Conservation (phyloP, 2,329 filamentous ascomycete genomes). For the Cladosporium sp. region DNA sequence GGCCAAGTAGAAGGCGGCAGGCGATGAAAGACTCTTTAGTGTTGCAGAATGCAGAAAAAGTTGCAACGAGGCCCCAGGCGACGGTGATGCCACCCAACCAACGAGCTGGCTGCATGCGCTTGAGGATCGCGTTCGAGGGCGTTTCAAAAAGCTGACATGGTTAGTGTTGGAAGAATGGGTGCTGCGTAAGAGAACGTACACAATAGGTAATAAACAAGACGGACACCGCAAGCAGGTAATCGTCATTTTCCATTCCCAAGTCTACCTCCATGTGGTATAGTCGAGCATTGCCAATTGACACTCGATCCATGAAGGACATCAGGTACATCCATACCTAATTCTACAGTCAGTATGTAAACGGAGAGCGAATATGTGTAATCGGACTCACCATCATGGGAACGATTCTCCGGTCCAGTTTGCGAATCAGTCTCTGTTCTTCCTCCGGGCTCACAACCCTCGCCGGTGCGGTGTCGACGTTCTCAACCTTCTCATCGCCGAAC, state of each 20-base stretch:
- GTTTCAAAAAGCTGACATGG: conserved; percentile 55
- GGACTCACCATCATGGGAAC: conserved; percentile 9
- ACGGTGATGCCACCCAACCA: conserved; percentile 29
- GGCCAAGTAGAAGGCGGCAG: conserved; percentile 28
- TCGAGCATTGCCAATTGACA: conserved; percentile 39
- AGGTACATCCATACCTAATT: conserved; percentile 5
- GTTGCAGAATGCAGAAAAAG: conserved; percentile 45
- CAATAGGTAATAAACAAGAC: conserved; percentile 27
- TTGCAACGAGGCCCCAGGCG: conserved; percentile 36
- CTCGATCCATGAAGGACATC: conserved; percentile 45
- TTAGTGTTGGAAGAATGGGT: conserved; percentile 48
- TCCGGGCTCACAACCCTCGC: background rate
- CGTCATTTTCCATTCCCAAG: conserved; percentile 37
- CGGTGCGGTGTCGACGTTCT: background rate
- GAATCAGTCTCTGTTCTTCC: conserved; percentile 8
- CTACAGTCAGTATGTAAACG: no score
- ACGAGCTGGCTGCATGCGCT: conserved; percentile 40
- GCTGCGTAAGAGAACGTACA: conserved; percentile 46
- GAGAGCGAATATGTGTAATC: no score
- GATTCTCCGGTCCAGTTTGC: conserved; percentile 5
- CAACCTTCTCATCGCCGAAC: background rate
- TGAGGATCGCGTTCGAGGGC: conserved; percentile 45
- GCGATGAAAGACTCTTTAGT: conserved; percentile 40
- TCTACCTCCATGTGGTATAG: conserved; percentile 40
- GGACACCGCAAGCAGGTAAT: conserved; percentile 31